Base-by-base conservation (phyloP, 2,329 filamentous ascomycete genomes). In the Fusarium napiforme region DNA sequence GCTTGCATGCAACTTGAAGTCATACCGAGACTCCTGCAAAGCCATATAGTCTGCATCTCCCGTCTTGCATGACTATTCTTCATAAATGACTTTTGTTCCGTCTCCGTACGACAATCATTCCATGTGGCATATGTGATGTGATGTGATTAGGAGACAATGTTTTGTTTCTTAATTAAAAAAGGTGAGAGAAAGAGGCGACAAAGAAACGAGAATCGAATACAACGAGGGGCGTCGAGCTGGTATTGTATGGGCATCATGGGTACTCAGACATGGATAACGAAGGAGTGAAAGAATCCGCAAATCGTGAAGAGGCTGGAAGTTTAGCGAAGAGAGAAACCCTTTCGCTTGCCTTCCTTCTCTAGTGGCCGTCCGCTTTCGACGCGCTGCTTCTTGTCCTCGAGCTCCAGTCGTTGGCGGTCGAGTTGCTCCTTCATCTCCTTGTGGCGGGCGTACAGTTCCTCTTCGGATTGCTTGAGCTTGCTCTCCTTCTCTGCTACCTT, bases 351-450 rank as follows among this genome's bases (percentile, higher is more conserved):
- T 88, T 98, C 96, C 87, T 98, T 95, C 87, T 98, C 96, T 86
- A 98, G 86, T 75, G 96, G 96, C 83, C 96, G 90, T 81, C 96
- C 96, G 82, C 93, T 97, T 85, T 99, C 96, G 86, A 99, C 88
- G 80, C 96, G 92, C 76, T 90, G 85, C 89, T 99, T 99, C 93
- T 98, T 99, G 87, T 99, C 96, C 84, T 99, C 96, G 81, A 99
- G 90, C 84, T 99, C 96, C 83, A 90, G 85, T 83, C 95, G 92
- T 88, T 98, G 96, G 82, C 95, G 92, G 81, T 99, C 96, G 79
- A 99, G 91, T 85, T 98, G 96, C 82, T 99, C 96, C 90, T 98
- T 99, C 96, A 99, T 99, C 88, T 99, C 96, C 82, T 96, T 92
- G 88, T 99, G 96, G 79, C 96, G 93, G 76, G 96, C 95, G 82